Base-by-base conservation (phyloP, 2,329 filamentous ascomycete genomes). In the Alternaria postmessia region DNA sequence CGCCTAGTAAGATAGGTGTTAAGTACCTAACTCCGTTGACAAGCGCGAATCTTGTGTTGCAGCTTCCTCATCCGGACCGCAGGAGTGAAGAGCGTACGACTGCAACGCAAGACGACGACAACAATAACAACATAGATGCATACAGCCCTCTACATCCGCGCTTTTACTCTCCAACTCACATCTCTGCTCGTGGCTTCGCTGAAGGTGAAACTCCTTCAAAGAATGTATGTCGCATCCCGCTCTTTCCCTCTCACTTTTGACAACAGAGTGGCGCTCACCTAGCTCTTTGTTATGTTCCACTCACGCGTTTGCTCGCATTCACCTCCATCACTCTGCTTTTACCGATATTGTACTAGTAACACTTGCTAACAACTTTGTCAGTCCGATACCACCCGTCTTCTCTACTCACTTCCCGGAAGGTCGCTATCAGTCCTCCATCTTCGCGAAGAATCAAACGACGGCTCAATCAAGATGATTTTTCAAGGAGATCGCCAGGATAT, bases 121-220 rank as follows among this genome's bases (percentile, higher is more conserved):
- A 26, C 22, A 34, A 16, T 18, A 7, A 34, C 8, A 41, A 41
- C 18, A 8, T 12, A 20, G 7, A 24, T 20, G 8, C 39, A 4
- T 58, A 56, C 34, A 64, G 58, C 28, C 58, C 54, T 3, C 54
- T 73, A n/a, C 70, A 53, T 7, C 71, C 74, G 14, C 65, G 66
- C 3, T 75, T 77, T 51, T 78, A 77, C 53, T 72, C 70, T n/a
- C 75, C 75, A 3, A 69, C 71, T 1, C 52, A 67, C 18, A 64
- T 64, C 43, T 69, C 71, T 22, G 48, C 66, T 4, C 53, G 41
- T 7, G 54, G 63, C 14, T 68, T 68, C 56, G 61, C 57, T 7
- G 57, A 66, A 32, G 68, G 65, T 16, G 70, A 70, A 28, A 69
- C 67, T 5, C 72, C 72, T 7, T 76, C 73, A 4, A 66, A 65